These are phyloP conservation scores for Candida berthetii DNA, from an alignment of 805 yeast genomes.

Conservation along the genomic window DNA sequence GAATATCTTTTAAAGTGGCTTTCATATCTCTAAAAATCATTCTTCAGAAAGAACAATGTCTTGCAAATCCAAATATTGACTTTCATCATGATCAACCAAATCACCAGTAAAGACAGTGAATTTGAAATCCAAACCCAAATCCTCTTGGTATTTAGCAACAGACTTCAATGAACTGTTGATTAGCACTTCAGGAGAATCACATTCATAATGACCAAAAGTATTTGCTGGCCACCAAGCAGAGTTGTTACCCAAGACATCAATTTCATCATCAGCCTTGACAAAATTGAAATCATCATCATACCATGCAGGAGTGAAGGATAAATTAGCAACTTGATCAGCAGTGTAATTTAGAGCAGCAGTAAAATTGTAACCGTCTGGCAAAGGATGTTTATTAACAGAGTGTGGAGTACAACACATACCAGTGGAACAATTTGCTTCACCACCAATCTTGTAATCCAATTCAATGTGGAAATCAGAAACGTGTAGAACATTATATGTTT, in stretches of 20 bases:
- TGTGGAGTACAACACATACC: constrained; percentile 58
- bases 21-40: constrained; percentile 47
- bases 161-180: constrained; percentile 51
- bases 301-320: neutral
- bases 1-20: constrained; percentile 1
- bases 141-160: constrained; percentile 27
- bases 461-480: constrained; percentile 63
- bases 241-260: constrained; percentile 20
- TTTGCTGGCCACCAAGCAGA: constrained; percentile 47
- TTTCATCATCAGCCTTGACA: neutral
- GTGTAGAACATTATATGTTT: constrained; percentile 56
- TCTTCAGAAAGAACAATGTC: constrained; percentile 20
- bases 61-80: neutral
- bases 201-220: constrained; percentile 52
- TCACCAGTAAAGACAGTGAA: constrained; percentile 72
- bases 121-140: constrained; percentile 35
- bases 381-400: constrained; percentile 29
- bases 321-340: neutral
- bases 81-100: constrained; percentile 60
- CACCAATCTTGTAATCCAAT: constrained; percentile 44
- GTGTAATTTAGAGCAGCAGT: constrained; percentile 1
- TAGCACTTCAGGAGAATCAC: constrained; percentile 62
- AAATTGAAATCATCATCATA: neutral
- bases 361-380: constrained; percentile 18
- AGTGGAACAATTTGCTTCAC: constrained; percentile 49